Evolutionary conservation across 148 eudicot genomes (phyloP), one percentile per base, ranked within the genome.

Genomic region (Camellia lanceoleosa): DNA sequence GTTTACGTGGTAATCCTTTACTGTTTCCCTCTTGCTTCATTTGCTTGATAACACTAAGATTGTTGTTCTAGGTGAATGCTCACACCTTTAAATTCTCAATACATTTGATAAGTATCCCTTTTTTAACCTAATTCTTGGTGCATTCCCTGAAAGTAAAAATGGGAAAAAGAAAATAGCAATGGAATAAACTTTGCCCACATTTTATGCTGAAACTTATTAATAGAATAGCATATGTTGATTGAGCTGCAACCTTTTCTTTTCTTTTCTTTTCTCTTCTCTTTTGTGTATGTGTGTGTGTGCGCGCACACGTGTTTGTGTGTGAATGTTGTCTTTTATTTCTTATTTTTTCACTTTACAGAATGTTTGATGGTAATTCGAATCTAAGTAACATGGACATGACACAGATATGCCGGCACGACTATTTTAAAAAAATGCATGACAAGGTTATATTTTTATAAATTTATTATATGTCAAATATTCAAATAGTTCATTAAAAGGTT

Each of bases 1-100:
- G 85, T 83, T 62, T 95, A 89, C 85, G 67, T 72, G 94, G 99
- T 95, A 90, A 67, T 44, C 52, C 42, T 84, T 67, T 61, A 23
- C 41, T 41, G 38, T 60, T 58, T 55, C 20, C n/a, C 52, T 75
- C 73, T 44, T 52, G 15, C 41, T 42, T 8, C n/a, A 54, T 0
- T 62, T 18, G 16, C 54, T 15, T 12, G 51, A 54, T 41, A 9
- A 12, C 55, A 2, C 46, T 20, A 52, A 52, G 63, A 79, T 71
- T 49, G 20, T 7, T 20, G 19, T 61, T 79, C 12, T 16, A 0
- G 13, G 68, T 52, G 44, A 20, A 52, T 61, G 38, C 23, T 77
- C 65, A 18, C 60, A 44, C 23, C 11, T 62, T 58, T 7, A 19
- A 63, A 14, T 5, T n/a, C 68, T n/a, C 41, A 18, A 75, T 47